Evolutionary conservation across 140 eudicot species (phyloP).

Genomic region (Oenanthe javanica): DNA sequence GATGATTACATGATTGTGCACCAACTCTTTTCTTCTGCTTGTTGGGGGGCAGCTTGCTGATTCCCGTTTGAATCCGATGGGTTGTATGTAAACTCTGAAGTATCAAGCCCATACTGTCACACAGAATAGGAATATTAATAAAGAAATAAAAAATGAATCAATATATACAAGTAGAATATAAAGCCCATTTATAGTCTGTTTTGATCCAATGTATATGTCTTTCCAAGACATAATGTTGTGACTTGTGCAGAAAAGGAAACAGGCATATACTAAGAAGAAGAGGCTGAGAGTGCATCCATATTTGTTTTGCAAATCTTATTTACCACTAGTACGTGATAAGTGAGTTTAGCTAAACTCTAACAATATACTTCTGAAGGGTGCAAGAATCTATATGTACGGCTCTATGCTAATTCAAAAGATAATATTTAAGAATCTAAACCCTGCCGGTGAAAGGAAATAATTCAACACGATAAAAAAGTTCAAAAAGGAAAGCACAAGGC

Average conservation of each 20-base stretch:
- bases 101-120: conserved; percentile 86
- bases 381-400: too few relatives aligned
- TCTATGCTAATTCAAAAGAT: too few relatives aligned
- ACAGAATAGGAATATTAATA: neutral
- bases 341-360: neutral
- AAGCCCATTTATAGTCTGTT: neutral
- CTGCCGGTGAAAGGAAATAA: neutral
- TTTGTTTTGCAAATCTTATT: neutral
- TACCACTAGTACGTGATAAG: neutral
- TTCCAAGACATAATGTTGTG: neutral
- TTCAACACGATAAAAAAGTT: neutral
- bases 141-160: neutral
- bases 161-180: neutral
- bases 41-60: conserved; percentile 51
- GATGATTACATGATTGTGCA: conserved; percentile 74
- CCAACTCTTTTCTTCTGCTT: conserved; percentile 65
- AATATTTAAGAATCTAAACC: neutral
- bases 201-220: neutral
- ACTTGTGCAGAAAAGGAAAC: neutral
- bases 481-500: neutral
- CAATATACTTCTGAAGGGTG: neutral
- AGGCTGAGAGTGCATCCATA: too few relatives aligned
- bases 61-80: conserved; percentile 70
- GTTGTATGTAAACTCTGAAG: conserved; percentile 90
- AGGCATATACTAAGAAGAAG: neutral